Evolutionary conservation across 2,329 filamentous ascomycete genomes (phyloP).

Genomic region (Colletotrichum sp.): DNA sequence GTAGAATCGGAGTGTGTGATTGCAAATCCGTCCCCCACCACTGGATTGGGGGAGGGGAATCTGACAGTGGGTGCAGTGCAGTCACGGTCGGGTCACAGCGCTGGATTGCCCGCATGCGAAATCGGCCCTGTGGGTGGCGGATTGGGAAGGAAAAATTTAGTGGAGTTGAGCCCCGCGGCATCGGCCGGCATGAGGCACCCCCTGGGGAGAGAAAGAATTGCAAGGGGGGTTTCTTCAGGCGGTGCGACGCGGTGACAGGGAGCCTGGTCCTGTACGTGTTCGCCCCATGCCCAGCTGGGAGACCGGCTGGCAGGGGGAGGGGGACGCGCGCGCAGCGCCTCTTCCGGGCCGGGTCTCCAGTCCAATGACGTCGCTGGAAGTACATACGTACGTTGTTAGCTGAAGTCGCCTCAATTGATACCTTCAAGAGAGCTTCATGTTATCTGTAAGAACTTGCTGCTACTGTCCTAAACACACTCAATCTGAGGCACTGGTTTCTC

Average conservation of each 20-base stretch:
- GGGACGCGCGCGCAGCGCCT: not conserved
- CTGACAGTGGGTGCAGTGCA: not conserved
- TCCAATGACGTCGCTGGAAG: conserved; percentile 19
- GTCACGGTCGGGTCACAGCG: not conserved
- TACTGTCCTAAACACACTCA: not conserved
- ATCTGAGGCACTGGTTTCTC: not conserved
- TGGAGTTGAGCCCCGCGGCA: not conserved
- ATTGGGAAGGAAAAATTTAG: not conserved
- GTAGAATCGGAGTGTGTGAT: conserved; percentile 11
- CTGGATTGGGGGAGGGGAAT: conserved; percentile 10
- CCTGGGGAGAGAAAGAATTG: not conserved
- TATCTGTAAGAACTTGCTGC: not conserved
- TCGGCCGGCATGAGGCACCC: not conserved
- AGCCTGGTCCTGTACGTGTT: not conserved
- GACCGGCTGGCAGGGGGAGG: not conserved
- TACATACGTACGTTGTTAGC: not conserved
- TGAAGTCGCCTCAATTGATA: not conserved
- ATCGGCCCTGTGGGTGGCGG: conserved; percentile 17
- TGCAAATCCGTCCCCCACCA: conserved; percentile 24
- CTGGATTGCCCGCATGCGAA: conserved; percentile 8
- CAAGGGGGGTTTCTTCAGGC: not conserved
- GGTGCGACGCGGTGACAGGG: not conserved
- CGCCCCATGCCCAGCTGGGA: not conserved
- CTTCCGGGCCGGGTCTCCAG: not conserved
- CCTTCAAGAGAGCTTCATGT: not conserved